phyloP scores from a whole-genome alignment of 1,139 yeast species.

The Suhomyces guaymorum region DNA sequence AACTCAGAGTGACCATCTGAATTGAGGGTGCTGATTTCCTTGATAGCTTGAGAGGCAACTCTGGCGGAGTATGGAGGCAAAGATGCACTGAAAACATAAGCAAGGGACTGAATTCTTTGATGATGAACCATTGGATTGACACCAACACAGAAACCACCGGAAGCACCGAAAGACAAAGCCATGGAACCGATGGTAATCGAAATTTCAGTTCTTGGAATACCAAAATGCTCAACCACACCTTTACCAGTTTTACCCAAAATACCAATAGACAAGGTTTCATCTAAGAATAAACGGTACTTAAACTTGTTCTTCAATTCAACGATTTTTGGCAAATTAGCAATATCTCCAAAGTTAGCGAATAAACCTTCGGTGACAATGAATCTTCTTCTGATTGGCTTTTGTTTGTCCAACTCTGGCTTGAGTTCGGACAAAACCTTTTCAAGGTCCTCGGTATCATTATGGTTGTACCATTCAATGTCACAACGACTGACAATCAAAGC shows the following conservation, averaged over 20 bases:
- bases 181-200: constrained; percentile 87
- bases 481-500: constrained; percentile 87
- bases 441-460: constrained; percentile 83
- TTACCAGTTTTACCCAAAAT: constrained; percentile 82
- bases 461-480: constrained; percentile 79
- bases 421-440: constrained; percentile 66
- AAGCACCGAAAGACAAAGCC: constrained; percentile 80
- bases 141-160: constrained; percentile 96
- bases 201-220: constrained; percentile 63
- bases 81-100: constrained; percentile 92
- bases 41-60: constrained; percentile 64
- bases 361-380: constrained; percentile 90
- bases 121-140: constrained; percentile 81
- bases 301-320: constrained; percentile 75
- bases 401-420: constrained; percentile 61
- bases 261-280: constrained; percentile 86
- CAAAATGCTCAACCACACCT: constrained; percentile 75
- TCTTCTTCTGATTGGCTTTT: constrained; percentile 78
- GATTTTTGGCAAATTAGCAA: constrained; percentile 69
- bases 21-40: constrained; percentile 38
- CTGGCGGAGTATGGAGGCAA: constrained; percentile 89
- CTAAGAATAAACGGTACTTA: constrained; percentile 83
- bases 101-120: constrained; percentile 86
- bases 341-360: constrained; percentile 79
- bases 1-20: constrained; percentile 35